Conservation (phyloP, 2,329 filamentous ascomycete genomes). For the Aspergillus brasiliensis region DNA sequence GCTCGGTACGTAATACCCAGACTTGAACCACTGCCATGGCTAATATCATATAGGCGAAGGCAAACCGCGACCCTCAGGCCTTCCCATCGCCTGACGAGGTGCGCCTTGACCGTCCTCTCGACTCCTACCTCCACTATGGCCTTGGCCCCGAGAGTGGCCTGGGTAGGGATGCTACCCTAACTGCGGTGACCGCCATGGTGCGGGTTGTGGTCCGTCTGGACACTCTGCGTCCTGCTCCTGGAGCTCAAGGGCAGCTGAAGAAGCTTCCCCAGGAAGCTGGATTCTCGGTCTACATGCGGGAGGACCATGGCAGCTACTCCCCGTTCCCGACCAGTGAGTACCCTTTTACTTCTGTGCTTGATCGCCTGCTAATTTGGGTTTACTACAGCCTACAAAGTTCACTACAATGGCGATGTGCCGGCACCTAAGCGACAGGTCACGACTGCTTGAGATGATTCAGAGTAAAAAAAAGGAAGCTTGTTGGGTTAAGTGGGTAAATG, state of each 20-base stretch:
- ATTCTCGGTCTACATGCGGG: slow-evolving; percentile 63
- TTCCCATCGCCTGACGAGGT: slow-evolving; percentile 45
- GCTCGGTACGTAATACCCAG: slow-evolving; percentile 52
- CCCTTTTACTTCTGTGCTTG: neutral
- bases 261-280: slow-evolving; percentile 60
- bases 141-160: slow-evolving; percentile 65
- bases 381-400: slow-evolving; percentile 45
- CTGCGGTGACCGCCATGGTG: slow-evolving; percentile 69
- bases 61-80: slow-evolving; percentile 57
- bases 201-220: slow-evolving; percentile 64
- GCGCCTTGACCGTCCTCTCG: slow-evolving; percentile 63
- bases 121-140: slow-evolving; percentile 66
- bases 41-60: slow-evolving; percentile 38
- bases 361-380: slow-evolving; percentile 17
- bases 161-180: slow-evolving; percentile 61
- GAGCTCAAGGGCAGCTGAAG: slow-evolving; percentile 68
- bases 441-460: neutral
- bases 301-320: slow-evolving; percentile 63
- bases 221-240: slow-evolving; percentile 63
- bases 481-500: neutral
- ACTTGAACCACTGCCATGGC: neutral
- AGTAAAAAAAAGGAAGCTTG: too few relatives aligned
- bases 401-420: slow-evolving; percentile 44
- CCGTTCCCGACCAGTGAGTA: slow-evolving; percentile 52
- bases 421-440: slow-evolving; percentile 20